Evolutionary conservation across 2,329 filamentous ascomycete genomes (phyloP).

Genomic region (Emmonsia crescens): DNA sequence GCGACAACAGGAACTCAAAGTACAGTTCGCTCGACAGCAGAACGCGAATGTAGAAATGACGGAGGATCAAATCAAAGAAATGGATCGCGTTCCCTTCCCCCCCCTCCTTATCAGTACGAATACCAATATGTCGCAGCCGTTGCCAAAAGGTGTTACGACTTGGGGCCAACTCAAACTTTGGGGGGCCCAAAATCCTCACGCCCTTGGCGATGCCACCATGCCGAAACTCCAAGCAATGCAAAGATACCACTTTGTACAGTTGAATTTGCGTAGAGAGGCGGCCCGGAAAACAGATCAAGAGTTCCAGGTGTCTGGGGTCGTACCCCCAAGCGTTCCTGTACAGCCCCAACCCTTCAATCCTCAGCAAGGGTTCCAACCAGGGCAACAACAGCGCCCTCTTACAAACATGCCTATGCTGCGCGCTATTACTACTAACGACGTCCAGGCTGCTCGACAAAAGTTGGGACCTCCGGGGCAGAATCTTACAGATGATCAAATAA

Average conservation of each 20-base stretch:
- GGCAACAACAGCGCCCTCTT: conserved; percentile 21
- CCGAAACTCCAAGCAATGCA: conserved; percentile 32
- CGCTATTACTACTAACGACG: conserved; percentile 26
- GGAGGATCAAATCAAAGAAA: conserved; percentile 31
- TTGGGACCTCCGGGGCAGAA: conserved; percentile 24
- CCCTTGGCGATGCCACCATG: conserved; percentile 31
- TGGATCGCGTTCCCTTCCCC: conserved; percentile 33
- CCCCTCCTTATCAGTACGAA: conserved; percentile 24
- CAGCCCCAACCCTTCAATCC: conserved; percentile 19
- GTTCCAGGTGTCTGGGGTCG: conserved; percentile 16
- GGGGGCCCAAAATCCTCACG: conserved; percentile 37
- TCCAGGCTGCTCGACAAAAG: conserved; percentile 27
- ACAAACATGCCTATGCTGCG: conserved; percentile 23
- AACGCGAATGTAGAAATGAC: conserved; percentile 28
- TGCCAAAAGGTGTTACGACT: conserved; percentile 42
- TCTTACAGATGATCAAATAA: conserved; percentile 35
- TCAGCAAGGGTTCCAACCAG: conserved; percentile 19
- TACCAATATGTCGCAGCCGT: conserved; percentile 21
- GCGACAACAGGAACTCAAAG: conserved; percentile 14
- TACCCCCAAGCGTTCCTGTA: conserved; percentile 15
- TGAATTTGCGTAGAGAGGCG: conserved; percentile 17
- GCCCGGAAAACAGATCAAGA: conserved; percentile 17
- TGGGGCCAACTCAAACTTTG: conserved; percentile 50
- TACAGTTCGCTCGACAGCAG: conserved; percentile 19
- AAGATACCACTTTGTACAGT: conserved; percentile 35